Percentiles rank a stretch among this genome's conserved stretches.
phyloP scores from a whole-genome alignment of 2,329 filamentous ascomycete species.

The Sporothrix brasiliensis region DNA sequence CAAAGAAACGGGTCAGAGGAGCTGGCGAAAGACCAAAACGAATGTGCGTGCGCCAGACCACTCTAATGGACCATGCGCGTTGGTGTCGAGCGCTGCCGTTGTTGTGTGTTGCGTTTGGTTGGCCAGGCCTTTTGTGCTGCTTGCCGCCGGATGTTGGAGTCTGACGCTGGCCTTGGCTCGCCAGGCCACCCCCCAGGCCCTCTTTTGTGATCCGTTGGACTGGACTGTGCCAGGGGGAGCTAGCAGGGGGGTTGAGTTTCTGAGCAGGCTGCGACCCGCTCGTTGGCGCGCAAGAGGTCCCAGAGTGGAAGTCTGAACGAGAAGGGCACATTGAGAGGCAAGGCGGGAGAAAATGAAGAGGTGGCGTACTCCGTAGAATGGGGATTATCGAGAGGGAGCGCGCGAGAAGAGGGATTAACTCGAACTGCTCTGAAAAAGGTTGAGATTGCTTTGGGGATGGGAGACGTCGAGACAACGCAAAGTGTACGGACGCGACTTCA shows the following conservation, averaged over 20 bases:
- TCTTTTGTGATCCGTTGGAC: constrained; percentile 26
- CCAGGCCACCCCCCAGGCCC: neutral
- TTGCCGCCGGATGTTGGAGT: constrained; percentile 24
- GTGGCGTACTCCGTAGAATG: neutral
- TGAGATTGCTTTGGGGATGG: neutral
- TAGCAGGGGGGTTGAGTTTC: constrained; percentile 27
- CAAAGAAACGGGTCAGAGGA: constrained; percentile 22
- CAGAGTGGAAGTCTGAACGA: constrained; percentile 16
- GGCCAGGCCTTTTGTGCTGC: neutral
- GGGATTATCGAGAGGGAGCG: neutral
- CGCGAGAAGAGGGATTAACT: neutral
- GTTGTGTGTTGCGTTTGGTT: constrained; percentile 32
- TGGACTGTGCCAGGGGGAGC: constrained; percentile 18
- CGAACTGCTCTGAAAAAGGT: neutral
- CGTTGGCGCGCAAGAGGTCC: constrained; percentile 26
- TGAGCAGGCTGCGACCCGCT: constrained; percentile 15
- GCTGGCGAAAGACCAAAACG: neutral
- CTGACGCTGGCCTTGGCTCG: neutral
- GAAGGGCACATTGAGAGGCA: neutral
- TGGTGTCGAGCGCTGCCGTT: constrained; percentile 11
- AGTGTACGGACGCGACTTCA: too few relatives aligned
- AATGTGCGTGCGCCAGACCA: constrained; percentile 18
- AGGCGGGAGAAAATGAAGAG: neutral
- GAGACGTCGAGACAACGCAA: neutral
- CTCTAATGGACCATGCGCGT: constrained; percentile 18